Base-by-base conservation (phyloP, 306 rosid species). In the Pueraria montana region DNA sequence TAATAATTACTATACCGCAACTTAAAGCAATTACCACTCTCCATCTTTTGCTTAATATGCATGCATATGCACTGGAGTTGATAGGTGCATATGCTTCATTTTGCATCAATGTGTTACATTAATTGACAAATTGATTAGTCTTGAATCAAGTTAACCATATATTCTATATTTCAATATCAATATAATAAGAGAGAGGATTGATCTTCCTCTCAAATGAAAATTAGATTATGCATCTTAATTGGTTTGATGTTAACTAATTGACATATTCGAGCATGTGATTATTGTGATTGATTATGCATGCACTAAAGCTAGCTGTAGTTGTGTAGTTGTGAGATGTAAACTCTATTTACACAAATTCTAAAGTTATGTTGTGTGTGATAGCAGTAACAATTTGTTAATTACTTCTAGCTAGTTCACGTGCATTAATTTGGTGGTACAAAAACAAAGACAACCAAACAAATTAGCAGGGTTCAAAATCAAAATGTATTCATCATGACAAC, bases 11-110 rank as follows among this genome's bases (percentile, higher is more conserved):
- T 66, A 52, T 42, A 21, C 38, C 6, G 5, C 36, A 42, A n/a
- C n/a, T n/a, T n/a, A n/a, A 38, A 56, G 58, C 34, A 40, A 66
- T 55, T 13, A 27, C 36, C 62, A 70, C 11, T 40, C 70, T 68
- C 42, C n/a, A 45, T 67, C 36, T 26, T 38, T 66, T 40, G 48
- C 77, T 55, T 68, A 36, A 10, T 76, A 65, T 78, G 76, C 66
- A 66, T 65, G 74, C 74, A 38, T 4, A 65, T 16, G 9, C 40
- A 2, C 73, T 36, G 18, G 5, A 65, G 8, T 34, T 66, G 1
- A 3, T 38, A 1, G 13, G 11, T 21, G 64, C 52, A 12, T 34
- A 18, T 78, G 0, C 42, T 23, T 38, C 40, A 40, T 58, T 38
- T 34, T 36, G 36, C 68, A 13, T 55, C 34, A 38, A 56, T 40